These are phyloP conservation scores for Scheffersomyces amazonensis DNA, from an alignment of 805 yeast genomes.

Conservation along the genomic window DNA sequence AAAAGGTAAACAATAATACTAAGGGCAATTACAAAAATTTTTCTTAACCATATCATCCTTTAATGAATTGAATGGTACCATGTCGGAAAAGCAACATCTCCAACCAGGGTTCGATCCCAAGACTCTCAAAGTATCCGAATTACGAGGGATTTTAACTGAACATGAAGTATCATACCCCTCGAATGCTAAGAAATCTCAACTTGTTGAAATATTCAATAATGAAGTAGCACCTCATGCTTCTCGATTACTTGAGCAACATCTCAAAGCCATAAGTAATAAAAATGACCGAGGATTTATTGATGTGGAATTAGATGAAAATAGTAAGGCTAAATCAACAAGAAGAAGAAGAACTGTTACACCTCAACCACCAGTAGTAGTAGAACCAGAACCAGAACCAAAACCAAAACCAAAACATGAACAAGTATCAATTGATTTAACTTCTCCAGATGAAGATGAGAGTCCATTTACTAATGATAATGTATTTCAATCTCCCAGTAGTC, in stretches of 20 bases:
- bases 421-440: neutral
- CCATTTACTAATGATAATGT: constrained; percentile 31
- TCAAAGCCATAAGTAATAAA: constrained; percentile 10
- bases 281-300: constrained; percentile 19
- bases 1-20: no score
- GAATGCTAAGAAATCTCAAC: constrained; percentile 64
- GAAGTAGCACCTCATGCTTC: constrained; percentile 50
- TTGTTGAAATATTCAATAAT: constrained; percentile 58
- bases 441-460: constrained; percentile 1
- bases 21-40: no score
- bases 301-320: neutral
- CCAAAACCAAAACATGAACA: constrained; percentile 1
- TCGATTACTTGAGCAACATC: constrained; percentile 31
- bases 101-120: constrained; percentile 54
- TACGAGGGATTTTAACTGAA: constrained; percentile 62
- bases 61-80: no score
- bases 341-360: neutral
- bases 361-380: neutral
- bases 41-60: no score
- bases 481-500: constrained; percentile 27
- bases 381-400: neutral
- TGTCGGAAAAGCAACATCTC: neutral
- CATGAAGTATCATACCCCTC: constrained; percentile 62
- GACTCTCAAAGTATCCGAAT: constrained; percentile 61
- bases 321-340: neutral